Percentiles rank a stretch among this genome's conserved stretches.
Conservation (phyloP, 768 basidiomycete genomes). For the Agaricus blazei region DNA sequence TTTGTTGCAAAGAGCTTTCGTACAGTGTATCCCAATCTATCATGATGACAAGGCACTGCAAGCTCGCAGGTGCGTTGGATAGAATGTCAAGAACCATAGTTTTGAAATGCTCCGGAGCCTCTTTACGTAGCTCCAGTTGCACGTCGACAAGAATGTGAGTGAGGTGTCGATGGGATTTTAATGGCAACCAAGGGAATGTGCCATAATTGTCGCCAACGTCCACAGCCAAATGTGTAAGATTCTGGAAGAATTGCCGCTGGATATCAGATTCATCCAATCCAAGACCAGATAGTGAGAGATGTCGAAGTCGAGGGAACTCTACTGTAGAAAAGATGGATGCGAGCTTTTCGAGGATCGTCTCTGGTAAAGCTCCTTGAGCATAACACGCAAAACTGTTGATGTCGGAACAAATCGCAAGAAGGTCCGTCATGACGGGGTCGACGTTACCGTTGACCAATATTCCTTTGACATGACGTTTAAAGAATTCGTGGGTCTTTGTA, state of each 20-base stretch:
- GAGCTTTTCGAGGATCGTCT: conserved; percentile 2
- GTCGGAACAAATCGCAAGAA: not conserved
- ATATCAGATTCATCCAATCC: not conserved
- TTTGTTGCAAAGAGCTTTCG: conserved; percentile 4
- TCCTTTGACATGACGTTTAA: not conserved
- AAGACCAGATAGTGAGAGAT: not conserved
- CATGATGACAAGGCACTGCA: not conserved
- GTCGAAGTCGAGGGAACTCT: conserved; percentile 1
- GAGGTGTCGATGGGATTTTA: not conserved
- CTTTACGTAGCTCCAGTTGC: not conserved
- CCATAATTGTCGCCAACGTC: not conserved
- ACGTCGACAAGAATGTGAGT: conserved; percentile 4
- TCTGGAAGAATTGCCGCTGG: not conserved
- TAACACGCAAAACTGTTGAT: conserved; percentile 2
- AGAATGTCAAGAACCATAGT: not conserved
- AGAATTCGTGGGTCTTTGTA: conserved; percentile 1
- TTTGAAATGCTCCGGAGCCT: not conserved
- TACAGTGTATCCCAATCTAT: conserved; percentile 3
- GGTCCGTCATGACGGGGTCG: conserved; percentile 1
- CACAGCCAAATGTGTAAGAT: not conserved
- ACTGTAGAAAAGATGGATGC: not conserved
- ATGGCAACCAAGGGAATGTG: not conserved
- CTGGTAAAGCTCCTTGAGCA: not conserved
- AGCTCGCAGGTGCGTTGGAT: not conserved
- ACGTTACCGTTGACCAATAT: conserved; percentile 3